Conservation (phyloP, 768 basidiomycete genomes). For the Aureoboletus auriporus region DNA sequence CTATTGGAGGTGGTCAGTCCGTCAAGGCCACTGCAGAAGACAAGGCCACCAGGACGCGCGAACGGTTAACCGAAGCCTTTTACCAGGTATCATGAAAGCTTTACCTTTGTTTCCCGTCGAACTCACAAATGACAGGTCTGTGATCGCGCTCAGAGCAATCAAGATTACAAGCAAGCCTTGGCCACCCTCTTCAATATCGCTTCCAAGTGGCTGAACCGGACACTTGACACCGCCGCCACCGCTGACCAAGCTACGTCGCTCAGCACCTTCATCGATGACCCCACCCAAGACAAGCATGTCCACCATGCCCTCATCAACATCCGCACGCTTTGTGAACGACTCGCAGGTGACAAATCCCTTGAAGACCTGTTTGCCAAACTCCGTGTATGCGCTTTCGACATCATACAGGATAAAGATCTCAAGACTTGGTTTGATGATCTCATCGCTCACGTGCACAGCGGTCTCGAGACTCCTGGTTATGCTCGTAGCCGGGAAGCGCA, state of each 20-base stretch:
- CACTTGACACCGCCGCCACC: slow-evolving; percentile 46
- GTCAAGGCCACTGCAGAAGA: slow-evolving; percentile 42
- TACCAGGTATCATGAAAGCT: slow-evolving; percentile 38
- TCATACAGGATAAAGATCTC: slow-evolving; percentile 51
- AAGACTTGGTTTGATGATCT: slow-evolving; percentile 54
- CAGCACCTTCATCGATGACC: slow-evolving; percentile 55
- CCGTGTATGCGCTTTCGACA: slow-evolving; percentile 41
- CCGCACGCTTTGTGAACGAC: slow-evolving; percentile 45
- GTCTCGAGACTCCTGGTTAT: slow-evolving; percentile 50
- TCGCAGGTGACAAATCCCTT: slow-evolving; percentile 46
- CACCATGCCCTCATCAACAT: slow-evolving; percentile 44
- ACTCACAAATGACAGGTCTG: slow-evolving; percentile 41
- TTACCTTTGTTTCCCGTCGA: too few relatives aligned
- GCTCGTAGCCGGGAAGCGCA: slow-evolving; percentile 45
- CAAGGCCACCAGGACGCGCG: slow-evolving; percentile 36
- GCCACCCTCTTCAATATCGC: slow-evolving; percentile 53
- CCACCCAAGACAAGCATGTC: slow-evolving; percentile 60
- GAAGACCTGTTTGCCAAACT: slow-evolving; percentile 43
- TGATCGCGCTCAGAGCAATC: slow-evolving; percentile 60
- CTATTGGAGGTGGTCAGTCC: slow-evolving; percentile 51
- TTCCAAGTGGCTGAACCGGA: slow-evolving; percentile 53
- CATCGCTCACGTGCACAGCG: slow-evolving; percentile 41
- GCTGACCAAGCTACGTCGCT: slow-evolving; percentile 44
- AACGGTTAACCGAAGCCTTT: slow-evolving; percentile 48
- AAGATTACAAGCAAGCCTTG: slow-evolving; percentile 54